Evolutionary conservation across 2,329 filamentous ascomycete species (phyloP), one percentile per base, ranked within the genome.

Genomic region (Magnaporthales sp.): DNA sequence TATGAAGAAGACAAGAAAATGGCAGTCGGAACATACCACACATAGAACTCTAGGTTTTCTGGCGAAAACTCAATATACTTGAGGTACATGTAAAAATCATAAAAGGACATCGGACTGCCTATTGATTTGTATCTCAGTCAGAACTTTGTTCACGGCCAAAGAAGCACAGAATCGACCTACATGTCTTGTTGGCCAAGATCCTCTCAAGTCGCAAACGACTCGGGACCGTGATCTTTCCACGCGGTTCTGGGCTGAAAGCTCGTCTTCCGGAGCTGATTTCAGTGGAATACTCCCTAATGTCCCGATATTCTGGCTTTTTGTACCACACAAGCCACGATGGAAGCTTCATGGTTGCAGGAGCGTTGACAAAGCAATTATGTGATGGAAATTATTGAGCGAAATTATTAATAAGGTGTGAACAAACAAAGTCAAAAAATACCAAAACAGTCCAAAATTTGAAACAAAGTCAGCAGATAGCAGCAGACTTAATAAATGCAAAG

Each of bases 1-100:
- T 13, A 8, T 32, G 54, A 64, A 9, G 68, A 64, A 9, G 26
- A 30, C 13, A 13, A 51, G 61, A 26, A 5, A 54, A 13, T 13
- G 32, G 1, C 9, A 64, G 38, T 2, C 61, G 8, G 8, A 13
- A 69, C 75, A 29, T 72, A 82, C 80, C 80, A 83, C 54, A 82
- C 75, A 69, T 80, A 82, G 67, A 82, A 83, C 71, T 83, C 80
- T 9, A 83, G 76, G 69, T 83, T 83, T 72, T 83, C 80, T 0
- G 79, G 74, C 1, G 80, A 82, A 72, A 76, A 79, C 71, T 83
- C 80, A 63, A 83, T 81, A 69, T 82, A 77, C 71, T 81, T 81
- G 63, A 83, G 74, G 67, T 82, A 83, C 79, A 82, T 81, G 72
- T 81, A 82, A 64, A 83, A 83, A 72, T 83, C 80, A 67, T 81